Evolutionary conservation across 75 land plant species (phyloP).

Genomic region (Pseudotsuga menziesii): DNA sequence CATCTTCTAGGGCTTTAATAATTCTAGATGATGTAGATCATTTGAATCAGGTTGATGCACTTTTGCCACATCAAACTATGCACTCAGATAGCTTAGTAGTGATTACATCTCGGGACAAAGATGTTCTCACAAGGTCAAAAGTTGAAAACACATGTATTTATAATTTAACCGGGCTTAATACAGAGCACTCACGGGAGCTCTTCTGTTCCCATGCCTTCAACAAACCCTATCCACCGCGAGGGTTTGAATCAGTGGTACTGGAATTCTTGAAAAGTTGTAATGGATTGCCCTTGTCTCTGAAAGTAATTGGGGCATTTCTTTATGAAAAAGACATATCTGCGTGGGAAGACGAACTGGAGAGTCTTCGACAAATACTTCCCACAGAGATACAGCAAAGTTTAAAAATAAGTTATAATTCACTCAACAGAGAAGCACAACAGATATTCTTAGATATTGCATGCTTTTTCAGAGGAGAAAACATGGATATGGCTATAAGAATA

Average conservation of each 20-base stretch:
- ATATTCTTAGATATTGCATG: constrained; percentile 3
- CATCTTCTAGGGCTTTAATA: not conserved
- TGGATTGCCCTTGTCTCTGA: not conserved
- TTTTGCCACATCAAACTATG: not conserved
- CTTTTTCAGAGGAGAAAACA: not conserved
- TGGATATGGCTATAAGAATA: not conserved
- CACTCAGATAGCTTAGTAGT: not conserved
- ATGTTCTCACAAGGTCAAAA: not conserved
- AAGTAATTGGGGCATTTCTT: not conserved
- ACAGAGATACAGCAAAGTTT: not conserved
- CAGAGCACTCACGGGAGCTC: not conserved
- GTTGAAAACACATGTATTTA: not conserved
- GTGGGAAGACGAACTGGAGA: not conserved
- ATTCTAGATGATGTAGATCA: constrained; percentile 1
- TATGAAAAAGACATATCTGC: not conserved
- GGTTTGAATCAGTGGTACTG: not conserved
- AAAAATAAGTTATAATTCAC: not conserved
- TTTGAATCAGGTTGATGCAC: not conserved
- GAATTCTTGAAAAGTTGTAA: not conserved
- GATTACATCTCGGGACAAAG: not conserved
- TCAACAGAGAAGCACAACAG: not conserved
- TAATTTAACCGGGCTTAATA: not conserved
- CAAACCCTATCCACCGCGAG: not conserved
- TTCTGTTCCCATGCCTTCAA: not conserved
- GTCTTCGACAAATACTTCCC: not conserved